A percentile compares a stretch with the other conserved stretches of the same genome.
phyloP scores from a whole-genome alignment of 306 rosid species.

The Arachis hypogaea region DNA sequence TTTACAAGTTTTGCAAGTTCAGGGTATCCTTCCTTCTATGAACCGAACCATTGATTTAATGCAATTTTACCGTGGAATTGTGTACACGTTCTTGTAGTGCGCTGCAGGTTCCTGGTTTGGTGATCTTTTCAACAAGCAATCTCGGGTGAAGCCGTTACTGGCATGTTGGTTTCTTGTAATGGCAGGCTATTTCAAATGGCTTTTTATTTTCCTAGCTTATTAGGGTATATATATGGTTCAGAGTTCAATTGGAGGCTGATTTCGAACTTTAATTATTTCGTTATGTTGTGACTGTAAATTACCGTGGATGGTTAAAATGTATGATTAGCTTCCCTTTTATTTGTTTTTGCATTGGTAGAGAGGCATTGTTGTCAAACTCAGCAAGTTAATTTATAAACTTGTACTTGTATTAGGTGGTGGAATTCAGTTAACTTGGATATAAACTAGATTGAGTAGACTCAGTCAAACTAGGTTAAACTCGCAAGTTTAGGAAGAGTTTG shows the following conservation, averaged over 20 bases:
- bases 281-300: background rate
- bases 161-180: background rate
- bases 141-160: constrained; percentile 1
- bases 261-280: background rate
- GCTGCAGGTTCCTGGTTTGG: constrained; percentile 29
- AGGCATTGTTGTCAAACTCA: too few relatives aligned
- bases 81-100: constrained; percentile 54
- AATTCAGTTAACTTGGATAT: background rate
- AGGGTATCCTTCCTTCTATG: constrained; percentile 59
- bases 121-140: constrained; percentile 14
- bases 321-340: background rate
- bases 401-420: background rate
- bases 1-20: constrained; percentile 66
- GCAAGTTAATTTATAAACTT: too few relatives aligned
- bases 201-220: background rate
- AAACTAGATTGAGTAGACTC: too few relatives aligned
- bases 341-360: background rate
- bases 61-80: constrained; percentile 58
- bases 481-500: too few relatives aligned
- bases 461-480: too few relatives aligned
- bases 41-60: constrained; percentile 43
- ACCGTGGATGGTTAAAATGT: background rate
- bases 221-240: background rate
- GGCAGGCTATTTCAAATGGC: background rate
- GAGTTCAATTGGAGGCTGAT: background rate